phyloP scores from a whole-genome alignment of 148 eudicot genomes.

The Nyssa sinensis region DNA sequence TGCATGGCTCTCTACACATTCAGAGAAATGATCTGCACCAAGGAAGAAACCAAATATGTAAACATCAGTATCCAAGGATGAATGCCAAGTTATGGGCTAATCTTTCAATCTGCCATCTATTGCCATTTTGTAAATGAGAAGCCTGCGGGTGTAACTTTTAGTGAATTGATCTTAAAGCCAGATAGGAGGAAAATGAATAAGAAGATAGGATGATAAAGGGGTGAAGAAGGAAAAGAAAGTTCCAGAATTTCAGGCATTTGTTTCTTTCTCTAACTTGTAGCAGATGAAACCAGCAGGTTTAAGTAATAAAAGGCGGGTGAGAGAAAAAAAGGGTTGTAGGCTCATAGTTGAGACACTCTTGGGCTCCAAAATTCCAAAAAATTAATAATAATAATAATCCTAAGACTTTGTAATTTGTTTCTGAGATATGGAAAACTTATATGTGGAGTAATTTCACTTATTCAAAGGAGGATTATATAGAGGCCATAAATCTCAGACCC shows the following conservation, averaged over 20 bases:
- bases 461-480: not conserved
- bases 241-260: not conserved
- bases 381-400: too few species aligned
- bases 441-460: not conserved
- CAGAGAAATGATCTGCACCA: constrained; percentile 98
- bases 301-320: not conserved
- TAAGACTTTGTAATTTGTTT: not conserved
- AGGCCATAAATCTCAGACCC: not conserved
- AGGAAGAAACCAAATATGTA: constrained; percentile 8
- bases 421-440: not conserved
- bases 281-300: not conserved
- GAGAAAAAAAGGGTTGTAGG: too few species aligned
- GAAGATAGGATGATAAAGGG: not conserved
- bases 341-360: not conserved
- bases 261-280: not conserved
- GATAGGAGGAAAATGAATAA: not conserved
- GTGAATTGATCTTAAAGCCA: too few species aligned
- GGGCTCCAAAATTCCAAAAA: too few species aligned
- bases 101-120: not conserved
- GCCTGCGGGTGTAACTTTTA: not conserved
- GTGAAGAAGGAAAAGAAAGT: not conserved
- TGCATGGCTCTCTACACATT: constrained; percentile 93
- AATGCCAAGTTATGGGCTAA: not conserved
- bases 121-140: not conserved
- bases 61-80: not conserved